These are phyloP conservation scores for Gnomoniopsis sp. DNA, from an alignment of 2,329 filamentous ascomycete species.

Conservation along the genomic window DNA sequence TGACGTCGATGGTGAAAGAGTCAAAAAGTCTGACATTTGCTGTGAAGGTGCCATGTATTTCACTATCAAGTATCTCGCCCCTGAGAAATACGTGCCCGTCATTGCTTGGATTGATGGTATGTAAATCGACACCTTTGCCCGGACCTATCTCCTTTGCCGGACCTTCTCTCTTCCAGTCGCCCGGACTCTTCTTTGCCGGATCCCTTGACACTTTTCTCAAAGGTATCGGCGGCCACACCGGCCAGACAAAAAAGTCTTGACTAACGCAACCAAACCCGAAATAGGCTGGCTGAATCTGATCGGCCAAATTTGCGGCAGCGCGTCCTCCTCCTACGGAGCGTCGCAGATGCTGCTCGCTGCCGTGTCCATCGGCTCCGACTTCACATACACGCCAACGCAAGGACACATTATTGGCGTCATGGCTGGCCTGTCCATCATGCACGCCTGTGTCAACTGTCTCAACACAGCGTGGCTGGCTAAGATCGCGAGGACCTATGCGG, in stretches of 20 bases:
- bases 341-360: conserved; percentile 51
- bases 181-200: neutral
- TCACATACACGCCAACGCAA: conserved; percentile 40
- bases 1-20: neutral
- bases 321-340: conserved; percentile 52
- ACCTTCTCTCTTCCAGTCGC: neutral
- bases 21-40: neutral
- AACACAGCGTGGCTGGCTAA: conserved; percentile 55
- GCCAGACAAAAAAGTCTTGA: neutral
- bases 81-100: conserved; percentile 42
- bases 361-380: conserved; percentile 44
- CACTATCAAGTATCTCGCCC: conserved; percentile 51
- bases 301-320: conserved; percentile 48
- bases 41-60: conserved; percentile 44
- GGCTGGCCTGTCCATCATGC: conserved; percentile 47
- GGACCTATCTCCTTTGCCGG: neutral
- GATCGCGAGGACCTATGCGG: conserved; percentile 52
- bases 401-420: conserved; percentile 48
- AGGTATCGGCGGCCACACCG: neutral
- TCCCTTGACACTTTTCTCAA: neutral
- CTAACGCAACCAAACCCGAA: conserved; percentile 6
- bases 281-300: conserved; percentile 46
- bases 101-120: conserved; percentile 43
- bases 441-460: conserved; percentile 48
- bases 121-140: conserved; percentile 12